Percentiles rank a stretch among this genome's conserved stretches.
Evolutionary conservation across 2,329 filamentous ascomycete species (phyloP).

Genomic region (Xylaria digitata): DNA sequence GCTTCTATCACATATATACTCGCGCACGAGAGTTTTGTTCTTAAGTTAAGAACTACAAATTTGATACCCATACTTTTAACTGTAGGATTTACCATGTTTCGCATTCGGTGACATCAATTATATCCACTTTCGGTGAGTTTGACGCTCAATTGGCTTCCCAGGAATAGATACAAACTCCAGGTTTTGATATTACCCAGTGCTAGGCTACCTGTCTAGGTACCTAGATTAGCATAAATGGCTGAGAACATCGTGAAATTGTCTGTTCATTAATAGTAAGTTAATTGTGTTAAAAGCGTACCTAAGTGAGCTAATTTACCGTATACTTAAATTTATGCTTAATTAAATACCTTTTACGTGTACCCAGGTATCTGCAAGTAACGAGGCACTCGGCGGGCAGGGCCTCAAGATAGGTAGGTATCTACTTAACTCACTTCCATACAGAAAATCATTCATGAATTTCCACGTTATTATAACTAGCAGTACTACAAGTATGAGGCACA

Average conservation of each 20-base stretch:
- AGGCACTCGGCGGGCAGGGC: too few relatives aligned
- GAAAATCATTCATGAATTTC: too few relatives aligned
- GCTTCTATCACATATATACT: background rate
- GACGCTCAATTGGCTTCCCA: background rate
- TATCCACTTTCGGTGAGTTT: background rate
- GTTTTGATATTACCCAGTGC: too few relatives aligned
- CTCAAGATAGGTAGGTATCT: too few relatives aligned
- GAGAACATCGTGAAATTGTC: too few relatives aligned
- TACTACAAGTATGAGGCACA: too few relatives aligned
- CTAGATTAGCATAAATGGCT: too few relatives aligned
- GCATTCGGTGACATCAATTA: background rate
- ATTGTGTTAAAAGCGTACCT: background rate
- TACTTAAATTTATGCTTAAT: background rate
- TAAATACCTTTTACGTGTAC: too few relatives aligned
- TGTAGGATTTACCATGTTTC: background rate
- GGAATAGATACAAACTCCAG: background rate
- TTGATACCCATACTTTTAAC: constrained; percentile 29
- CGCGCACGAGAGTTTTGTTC: background rate
- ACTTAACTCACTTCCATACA: too few relatives aligned
- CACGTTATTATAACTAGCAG: too few relatives aligned
- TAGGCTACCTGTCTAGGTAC: too few relatives aligned
- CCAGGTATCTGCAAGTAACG: too few relatives aligned
- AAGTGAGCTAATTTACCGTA: background rate
- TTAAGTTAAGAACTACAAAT: constrained; percentile 7
- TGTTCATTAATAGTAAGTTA: background rate